These are phyloP conservation scores for Fraxinus dipetala DNA, from an alignment of 305 asterid species.

Conservation along the genomic window DNA sequence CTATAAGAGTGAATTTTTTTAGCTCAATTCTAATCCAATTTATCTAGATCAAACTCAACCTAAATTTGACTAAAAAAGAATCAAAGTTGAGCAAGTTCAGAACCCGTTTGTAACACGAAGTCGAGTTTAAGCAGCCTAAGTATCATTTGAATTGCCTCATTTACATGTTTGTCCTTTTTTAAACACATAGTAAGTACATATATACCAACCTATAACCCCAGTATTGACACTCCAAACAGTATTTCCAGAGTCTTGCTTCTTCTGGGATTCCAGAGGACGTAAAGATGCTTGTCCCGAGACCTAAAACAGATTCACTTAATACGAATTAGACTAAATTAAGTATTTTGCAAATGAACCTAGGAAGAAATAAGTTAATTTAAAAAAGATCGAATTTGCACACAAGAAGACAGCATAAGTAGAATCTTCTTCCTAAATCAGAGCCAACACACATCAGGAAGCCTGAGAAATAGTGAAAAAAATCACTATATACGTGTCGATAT, in stretches of 20 bases:
- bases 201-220: constrained; percentile 41
- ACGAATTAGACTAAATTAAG: not conserved
- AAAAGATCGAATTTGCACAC: not conserved
- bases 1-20: not conserved
- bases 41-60: not conserved
- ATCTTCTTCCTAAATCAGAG: not conserved
- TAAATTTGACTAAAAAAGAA: not conserved
- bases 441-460: not conserved
- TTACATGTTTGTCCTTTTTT: not conserved
- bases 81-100: not conserved
- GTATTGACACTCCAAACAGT: constrained; percentile 40
- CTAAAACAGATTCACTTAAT: constrained; percentile 15
- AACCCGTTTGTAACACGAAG: not conserved
- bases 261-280: constrained; percentile 34
- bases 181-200: not conserved
- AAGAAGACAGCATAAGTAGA: not conserved
- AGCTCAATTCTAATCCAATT: not conserved
- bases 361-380: not conserved
- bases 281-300: constrained; percentile 39
- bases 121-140: not conserved
- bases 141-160: not conserved
- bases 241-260: constrained; percentile 44
- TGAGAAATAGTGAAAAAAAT: not conserved
- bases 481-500: not conserved
- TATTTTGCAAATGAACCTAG: not conserved